A percentile compares a stretch with the other conserved stretches of the same genome.
Evolutionary conservation across 345 rosid species (phyloP).

Genomic region (Turnera subulata): DNA sequence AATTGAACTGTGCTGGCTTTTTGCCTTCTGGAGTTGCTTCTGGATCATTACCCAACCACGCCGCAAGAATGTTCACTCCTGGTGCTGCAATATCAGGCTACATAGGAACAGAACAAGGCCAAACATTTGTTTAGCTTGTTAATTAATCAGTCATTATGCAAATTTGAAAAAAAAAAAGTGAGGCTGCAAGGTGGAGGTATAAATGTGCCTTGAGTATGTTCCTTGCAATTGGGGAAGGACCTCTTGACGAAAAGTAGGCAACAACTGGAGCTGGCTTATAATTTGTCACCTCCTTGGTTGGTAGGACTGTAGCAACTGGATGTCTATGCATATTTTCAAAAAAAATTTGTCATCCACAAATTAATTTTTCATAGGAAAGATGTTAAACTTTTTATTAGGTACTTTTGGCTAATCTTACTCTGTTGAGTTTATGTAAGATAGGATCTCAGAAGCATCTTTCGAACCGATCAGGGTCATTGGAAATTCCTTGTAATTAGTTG

Average conservation of each 20-base stretch:
- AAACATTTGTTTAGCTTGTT: too few species aligned
- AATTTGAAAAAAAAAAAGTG: too few species aligned
- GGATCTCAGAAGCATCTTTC: constrained; percentile 45
- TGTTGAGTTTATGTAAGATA: constrained; percentile 63
- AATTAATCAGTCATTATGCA: too few species aligned
- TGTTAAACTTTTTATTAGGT: too few species aligned
- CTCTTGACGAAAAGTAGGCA: constrained; percentile 76
- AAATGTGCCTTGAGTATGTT: constrained; percentile 66
- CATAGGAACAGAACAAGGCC: background rate
- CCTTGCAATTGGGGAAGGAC: constrained; percentile 52
- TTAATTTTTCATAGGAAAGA: too few species aligned
- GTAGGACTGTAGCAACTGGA: constrained; percentile 66
- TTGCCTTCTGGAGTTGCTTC: constrained; percentile 31
- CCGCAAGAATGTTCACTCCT: constrained; percentile 71
- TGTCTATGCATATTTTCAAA: constrained; percentile 32
- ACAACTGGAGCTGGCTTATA: constrained; percentile 63
- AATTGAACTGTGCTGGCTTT: constrained; percentile 38
- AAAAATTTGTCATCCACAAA: background rate
- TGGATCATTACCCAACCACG: constrained; percentile 62
- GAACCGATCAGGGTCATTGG: constrained; percentile 49
- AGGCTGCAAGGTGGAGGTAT: background rate
- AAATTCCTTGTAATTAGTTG: constrained; percentile 40
- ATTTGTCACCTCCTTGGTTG: constrained; percentile 41
- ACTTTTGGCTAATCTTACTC: constrained; percentile 31
- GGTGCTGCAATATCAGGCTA: constrained; percentile 94